Evolutionary conservation across 2,329 filamentous ascomycete species (phyloP), one percentile per base, ranked within the genome.

Genomic region (Nigrospora sphaerica): DNA sequence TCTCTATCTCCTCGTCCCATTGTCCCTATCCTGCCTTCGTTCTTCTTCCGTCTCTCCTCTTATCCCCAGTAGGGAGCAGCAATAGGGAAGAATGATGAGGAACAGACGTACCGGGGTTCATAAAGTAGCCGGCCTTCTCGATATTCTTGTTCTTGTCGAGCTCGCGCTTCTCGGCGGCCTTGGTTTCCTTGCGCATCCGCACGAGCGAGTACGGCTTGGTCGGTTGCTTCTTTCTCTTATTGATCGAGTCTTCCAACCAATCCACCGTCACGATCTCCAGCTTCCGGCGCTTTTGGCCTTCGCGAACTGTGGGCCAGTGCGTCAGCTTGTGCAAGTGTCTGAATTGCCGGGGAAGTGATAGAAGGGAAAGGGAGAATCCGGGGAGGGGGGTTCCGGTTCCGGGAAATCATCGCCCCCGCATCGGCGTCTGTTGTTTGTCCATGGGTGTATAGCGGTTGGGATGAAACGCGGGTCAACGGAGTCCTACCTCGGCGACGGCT

Each of bases 201-300:
- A 47, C 54, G 45, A 82, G 64, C 3, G 67, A 71, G 51, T 77
- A 80, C 28, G 69, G 61, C 16, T 60, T 66, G 42, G 63, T 60
- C 0, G 51, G 50, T n/a, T 64, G 52, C 18, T 57, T 58, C 16
- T 51, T 53, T 5, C 54, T 51, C 12, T 49, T 42, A 14, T 47
- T 46, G 33, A 69, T 62, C 3, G 70, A 76, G 46, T 74, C 68
- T 40, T 76, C 71, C 42, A 78, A 72, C 77, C 77, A 80, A 58
- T 80, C 74, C 34, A 63, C 60, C 16, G 67, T 65, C 7, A 80
- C 67, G 14, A 80, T 63, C 16, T 69, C 58, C 34, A 69, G 49
- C 44, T 61, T 64, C 34, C 62, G 64, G 9, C 57, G 54, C 41
- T 58, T 61, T 9, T 72, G 57, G 0, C 66, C 70, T 18, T 61